Evolutionary conservation across 2,329 filamentous ascomycete genomes (phyloP).

Genomic region (Daldinia sp.): DNA sequence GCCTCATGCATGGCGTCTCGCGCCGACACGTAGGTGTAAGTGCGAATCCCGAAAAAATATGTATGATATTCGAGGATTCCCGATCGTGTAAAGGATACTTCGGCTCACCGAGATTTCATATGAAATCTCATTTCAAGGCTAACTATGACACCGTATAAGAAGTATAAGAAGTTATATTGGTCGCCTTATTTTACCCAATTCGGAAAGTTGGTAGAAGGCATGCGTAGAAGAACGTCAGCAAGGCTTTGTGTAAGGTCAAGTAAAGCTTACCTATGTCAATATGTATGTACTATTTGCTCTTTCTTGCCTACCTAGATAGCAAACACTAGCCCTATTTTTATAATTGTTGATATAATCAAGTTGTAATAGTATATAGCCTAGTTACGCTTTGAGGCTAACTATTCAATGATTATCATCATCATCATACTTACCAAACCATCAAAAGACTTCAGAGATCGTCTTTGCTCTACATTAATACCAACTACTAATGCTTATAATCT

Average conservation of each 20-base stretch:
- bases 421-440: background rate
- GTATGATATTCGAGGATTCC: background rate
- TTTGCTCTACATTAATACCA: background rate
- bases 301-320: background rate
- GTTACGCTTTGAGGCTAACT: background rate
- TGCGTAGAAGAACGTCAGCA: background rate
- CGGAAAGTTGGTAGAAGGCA: background rate
- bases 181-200: background rate
- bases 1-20: slow-evolving; percentile 2
- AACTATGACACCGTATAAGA: background rate
- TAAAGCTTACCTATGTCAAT: background rate
- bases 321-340: background rate
- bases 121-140: background rate
- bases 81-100: background rate
- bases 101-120: background rate
- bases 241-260: background rate
- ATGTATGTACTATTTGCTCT: background rate
- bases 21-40: background rate
- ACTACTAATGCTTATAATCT: background rate
- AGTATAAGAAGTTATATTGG: background rate
- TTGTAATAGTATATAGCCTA: background rate
- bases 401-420: background rate
- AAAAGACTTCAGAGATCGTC: background rate
- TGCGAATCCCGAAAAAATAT: background rate
- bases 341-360: background rate